phyloP scores from a whole-genome alignment of 257 asterid species.

The Scutellaria minor region DNA sequence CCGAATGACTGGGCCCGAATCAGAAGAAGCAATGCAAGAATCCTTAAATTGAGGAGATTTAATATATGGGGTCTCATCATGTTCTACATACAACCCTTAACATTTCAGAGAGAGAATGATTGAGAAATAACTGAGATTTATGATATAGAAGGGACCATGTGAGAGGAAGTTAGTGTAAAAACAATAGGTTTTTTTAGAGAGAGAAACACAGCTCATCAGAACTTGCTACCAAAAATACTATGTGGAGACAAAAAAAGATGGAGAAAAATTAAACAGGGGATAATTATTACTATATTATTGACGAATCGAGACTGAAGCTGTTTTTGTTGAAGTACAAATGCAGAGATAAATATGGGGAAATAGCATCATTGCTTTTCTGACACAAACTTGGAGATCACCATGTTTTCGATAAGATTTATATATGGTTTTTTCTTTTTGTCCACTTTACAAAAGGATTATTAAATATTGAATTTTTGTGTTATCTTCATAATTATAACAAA shows the following conservation, averaged over 20 bases:
- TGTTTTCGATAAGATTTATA: conserved; percentile 3
- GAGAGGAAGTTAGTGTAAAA: conserved; percentile 33
- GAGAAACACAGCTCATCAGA: conserved; percentile 53
- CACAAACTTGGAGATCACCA: conserved; percentile 48
- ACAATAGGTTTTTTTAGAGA: conserved; percentile 6
- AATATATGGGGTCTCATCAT: conserved; percentile 56
- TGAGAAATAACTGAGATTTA: conserved; percentile 57
- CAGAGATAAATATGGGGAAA: conserved; percentile 35
- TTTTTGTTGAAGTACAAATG: conserved; percentile 4
- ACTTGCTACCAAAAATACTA: conserved; percentile 50
- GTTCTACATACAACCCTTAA: conserved; percentile 42
- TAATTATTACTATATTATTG: conserved; percentile 21
- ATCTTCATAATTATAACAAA: too few relatives aligned
- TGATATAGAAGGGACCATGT: conserved; percentile 54
- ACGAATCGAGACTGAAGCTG: conserved; percentile 10
- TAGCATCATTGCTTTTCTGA: conserved; percentile 63
- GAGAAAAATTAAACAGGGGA: conserved; percentile 24
- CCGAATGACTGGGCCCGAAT: conserved; percentile 47
- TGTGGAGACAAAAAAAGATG: conserved; percentile 41
- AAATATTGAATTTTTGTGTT: neutral
- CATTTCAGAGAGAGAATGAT: conserved; percentile 41
- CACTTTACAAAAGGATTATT: conserved; percentile 33
- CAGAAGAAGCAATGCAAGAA: conserved; percentile 41
- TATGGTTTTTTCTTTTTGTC: conserved; percentile 27
- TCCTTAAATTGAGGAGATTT: conserved; percentile 25